Conservation (phyloP, 352 stramenopile genomes). For the Globisporangium paroecandrum region DNA sequence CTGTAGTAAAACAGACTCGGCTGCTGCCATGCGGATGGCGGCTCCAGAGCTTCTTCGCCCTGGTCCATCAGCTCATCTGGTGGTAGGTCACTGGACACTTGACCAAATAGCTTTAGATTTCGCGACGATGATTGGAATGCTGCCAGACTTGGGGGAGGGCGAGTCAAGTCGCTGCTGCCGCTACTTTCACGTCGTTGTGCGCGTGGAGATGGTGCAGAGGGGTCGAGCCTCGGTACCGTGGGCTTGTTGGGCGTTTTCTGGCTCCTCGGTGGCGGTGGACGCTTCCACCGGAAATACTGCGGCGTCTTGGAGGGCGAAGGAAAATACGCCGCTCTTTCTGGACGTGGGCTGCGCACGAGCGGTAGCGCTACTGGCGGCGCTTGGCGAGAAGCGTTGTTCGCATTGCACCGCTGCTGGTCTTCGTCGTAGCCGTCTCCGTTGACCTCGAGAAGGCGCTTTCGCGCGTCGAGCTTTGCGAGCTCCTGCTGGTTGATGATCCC, state of each 20-base stretch:
- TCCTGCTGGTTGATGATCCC: conserved; percentile 52
- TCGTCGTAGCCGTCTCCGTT: conserved; percentile 18
- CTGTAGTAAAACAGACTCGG: conserved; percentile 26
- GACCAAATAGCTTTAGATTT: conserved; percentile 1
- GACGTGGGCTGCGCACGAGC: conserved; percentile 40
- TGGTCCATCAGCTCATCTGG: background rate
- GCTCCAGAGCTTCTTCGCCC: background rate
- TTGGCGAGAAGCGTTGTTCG: conserved; percentile 10
- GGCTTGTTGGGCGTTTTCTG: conserved; percentile 16
- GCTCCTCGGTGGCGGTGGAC: conserved; percentile 10
- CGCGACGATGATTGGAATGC: conserved; percentile 7
- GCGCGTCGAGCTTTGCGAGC: conserved; percentile 30
- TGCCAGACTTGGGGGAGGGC: conserved; percentile 4
- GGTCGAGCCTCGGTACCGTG: background rate
- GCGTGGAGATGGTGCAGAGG: conserved; percentile 11
- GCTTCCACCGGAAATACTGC: conserved; percentile 67
- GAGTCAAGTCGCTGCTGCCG: background rate
- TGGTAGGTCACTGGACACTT: background rate
- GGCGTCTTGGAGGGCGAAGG: conserved; percentile 44
- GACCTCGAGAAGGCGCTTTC: conserved; percentile 13
- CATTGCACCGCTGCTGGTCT: conserved; percentile 2
- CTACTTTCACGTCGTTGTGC: conserved; percentile 14
- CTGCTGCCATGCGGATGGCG: conserved; percentile 10
- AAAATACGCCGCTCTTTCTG: conserved; percentile 36
- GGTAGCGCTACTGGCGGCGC: conserved; percentile 39